Conservation (phyloP, 1,139 yeast genomes). For the Diutina catenulata region DNA sequence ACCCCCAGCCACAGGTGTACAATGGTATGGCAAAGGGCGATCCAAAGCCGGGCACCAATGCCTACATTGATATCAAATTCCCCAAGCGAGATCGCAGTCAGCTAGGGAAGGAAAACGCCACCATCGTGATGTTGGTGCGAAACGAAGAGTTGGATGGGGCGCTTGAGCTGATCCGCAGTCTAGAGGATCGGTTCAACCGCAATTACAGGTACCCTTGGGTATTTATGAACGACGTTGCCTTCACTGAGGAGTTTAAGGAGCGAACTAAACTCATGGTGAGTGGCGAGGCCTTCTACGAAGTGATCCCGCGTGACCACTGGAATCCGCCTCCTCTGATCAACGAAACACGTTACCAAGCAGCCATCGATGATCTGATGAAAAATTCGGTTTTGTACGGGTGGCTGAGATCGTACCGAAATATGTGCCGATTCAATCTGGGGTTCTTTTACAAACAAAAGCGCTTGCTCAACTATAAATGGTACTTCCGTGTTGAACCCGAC, state of each 20-base stretch:
- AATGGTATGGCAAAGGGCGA: slow-evolving; percentile 7
- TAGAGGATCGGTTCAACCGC: slow-evolving; percentile 36
- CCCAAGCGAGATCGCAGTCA: slow-evolving; percentile 22
- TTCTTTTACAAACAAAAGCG: slow-evolving; percentile 30
- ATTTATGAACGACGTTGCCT: slow-evolving; percentile 33
- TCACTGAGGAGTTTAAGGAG: slow-evolving; percentile 27
- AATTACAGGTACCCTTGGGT: slow-evolving; percentile 37
- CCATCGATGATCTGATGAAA: slow-evolving; percentile 15
- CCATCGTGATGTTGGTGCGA: slow-evolving; percentile 34
- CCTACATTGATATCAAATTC: slow-evolving; percentile 22
- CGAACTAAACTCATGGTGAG: slow-evolving; percentile 77
- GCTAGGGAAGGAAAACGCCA: slow-evolving; percentile 39
- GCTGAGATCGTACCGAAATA: slow-evolving; percentile 28
- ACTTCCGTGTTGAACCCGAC: slow-evolving; percentile 36
- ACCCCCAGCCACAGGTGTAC: background rate
- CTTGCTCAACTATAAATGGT: slow-evolving; percentile 30
- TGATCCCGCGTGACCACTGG: slow-evolving; percentile 33
- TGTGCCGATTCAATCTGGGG: slow-evolving; percentile 40
- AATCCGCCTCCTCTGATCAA: slow-evolving; percentile 29
- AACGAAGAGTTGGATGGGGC: slow-evolving; percentile 32
- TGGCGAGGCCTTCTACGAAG: slow-evolving; percentile 46
- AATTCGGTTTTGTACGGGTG: slow-evolving; percentile 27
- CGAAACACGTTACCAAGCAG: slow-evolving; percentile 16
- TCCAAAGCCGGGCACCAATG: slow-evolving; percentile 29
- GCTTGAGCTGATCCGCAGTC: slow-evolving; percentile 28